Conservation (phyloP, 345 rosid species). For the Salix udensis region DNA sequence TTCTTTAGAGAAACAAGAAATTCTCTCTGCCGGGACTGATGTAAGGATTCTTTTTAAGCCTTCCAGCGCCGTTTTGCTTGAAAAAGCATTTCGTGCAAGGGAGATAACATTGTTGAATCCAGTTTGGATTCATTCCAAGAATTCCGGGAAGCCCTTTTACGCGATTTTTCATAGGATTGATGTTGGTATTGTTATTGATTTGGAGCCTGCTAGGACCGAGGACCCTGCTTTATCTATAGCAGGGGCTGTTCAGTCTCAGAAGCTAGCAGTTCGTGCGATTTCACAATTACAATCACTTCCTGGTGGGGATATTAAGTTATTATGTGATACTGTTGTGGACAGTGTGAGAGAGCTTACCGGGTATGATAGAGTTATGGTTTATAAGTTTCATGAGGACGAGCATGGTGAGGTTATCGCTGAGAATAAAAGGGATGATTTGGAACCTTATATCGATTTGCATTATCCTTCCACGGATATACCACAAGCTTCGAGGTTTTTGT, state of each 20-base stretch:
- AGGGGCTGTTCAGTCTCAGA: slow-evolving; percentile 97
- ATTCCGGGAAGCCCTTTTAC: slow-evolving; percentile 78
- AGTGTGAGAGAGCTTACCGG: slow-evolving; percentile 88
- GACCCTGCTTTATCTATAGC: slow-evolving; percentile 96
- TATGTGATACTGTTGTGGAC: slow-evolving; percentile 89
- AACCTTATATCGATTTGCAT: slow-evolving; percentile 88
- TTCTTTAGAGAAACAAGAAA: slow-evolving; percentile 62
- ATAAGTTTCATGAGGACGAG: slow-evolving; percentile 96
- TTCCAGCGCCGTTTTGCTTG: slow-evolving; percentile 56
- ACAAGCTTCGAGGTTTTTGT: slow-evolving; percentile 90
- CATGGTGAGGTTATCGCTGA: slow-evolving; percentile 99
- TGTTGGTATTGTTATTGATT: slow-evolving; percentile 92
- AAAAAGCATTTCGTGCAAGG: slow-evolving; percentile 77
- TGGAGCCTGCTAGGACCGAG: slow-evolving; percentile 90
- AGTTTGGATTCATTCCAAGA: slow-evolving; percentile 81
- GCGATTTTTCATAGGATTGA: slow-evolving; percentile 90
- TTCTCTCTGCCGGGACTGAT: slow-evolving; percentile 62
- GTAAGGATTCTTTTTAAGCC: slow-evolving; percentile 63
- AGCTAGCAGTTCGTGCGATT: slow-evolving; percentile 87
- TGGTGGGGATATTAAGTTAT: slow-evolving; percentile 78
- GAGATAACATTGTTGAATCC: slow-evolving; percentile 92
- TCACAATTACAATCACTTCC: slow-evolving; percentile 87
- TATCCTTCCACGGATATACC: slow-evolving; percentile 98
- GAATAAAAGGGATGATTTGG: slow-evolving; percentile 70
- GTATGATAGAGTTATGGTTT: slow-evolving; percentile 95